Conservation (phyloP, 768 basidiomycete genomes). For the Cystobasidium onofrii region DNA sequence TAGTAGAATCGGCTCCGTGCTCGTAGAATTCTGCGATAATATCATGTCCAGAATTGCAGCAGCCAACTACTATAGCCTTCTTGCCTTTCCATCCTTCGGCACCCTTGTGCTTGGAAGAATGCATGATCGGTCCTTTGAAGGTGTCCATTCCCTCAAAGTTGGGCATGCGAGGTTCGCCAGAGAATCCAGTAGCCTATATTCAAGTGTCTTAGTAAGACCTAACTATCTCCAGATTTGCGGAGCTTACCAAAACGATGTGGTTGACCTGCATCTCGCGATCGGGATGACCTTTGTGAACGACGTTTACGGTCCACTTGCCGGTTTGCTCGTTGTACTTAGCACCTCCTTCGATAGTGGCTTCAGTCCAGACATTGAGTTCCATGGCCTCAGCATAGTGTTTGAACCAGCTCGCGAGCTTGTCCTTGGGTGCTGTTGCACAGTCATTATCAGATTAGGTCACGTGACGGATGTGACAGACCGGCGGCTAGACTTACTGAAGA, state of each 20-base stretch:
- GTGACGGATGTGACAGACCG: conserved; percentile 27
- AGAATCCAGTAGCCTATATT: conserved; percentile 39
- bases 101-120: conserved; percentile 54
- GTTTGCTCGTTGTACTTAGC: conserved; percentile 36
- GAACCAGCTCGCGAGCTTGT: conserved; percentile 45
- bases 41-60: conserved; percentile 58
- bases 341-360: conserved; percentile 36
- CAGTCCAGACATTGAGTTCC: conserved; percentile 40
- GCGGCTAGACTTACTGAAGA: conserved; percentile 37
- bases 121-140: conserved; percentile 59
- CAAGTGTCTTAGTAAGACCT: background rate
- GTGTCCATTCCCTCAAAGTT: conserved; percentile 47
- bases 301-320: conserved; percentile 36
- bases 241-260: conserved; percentile 31
- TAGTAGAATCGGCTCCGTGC: conserved; percentile 49
- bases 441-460: background rate
- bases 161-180: conserved; percentile 39
- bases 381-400: conserved; percentile 41
- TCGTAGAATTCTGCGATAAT: conserved; percentile 47
- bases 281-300: conserved; percentile 28
- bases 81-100: conserved; percentile 58
- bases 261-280: conserved; percentile 35
- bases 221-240: background rate
- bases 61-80: conserved; percentile 63
- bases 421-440: conserved; percentile 35